Base-by-base conservation (phyloP, 2,329 filamentous ascomycete genomes). In the Neopestalotiopsis sp. region DNA sequence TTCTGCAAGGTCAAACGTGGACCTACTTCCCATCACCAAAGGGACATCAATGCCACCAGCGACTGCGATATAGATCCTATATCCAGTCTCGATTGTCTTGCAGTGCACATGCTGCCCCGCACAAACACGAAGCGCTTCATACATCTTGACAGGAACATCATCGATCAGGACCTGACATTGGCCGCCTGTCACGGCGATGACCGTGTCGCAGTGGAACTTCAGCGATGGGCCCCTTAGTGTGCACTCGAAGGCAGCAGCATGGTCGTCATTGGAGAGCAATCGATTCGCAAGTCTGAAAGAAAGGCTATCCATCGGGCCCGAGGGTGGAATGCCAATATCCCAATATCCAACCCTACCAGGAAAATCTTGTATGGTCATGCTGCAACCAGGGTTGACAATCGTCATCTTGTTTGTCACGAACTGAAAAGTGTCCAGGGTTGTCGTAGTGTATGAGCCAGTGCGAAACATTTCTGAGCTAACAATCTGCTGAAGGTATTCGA, bases 281-380 rank as follows among this genome's bases (percentile, higher is more conserved):
- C 75, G 68, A 57, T 83, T 83, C 1, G 78, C 80, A 38, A 38
- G 34, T 38, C 34, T 38, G 34, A 38, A 38, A 10, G 34, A 38
- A 10, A 38, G 34, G 34, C 10, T 10, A 10, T 38, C 34, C 34
- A 38, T 38, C 10, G 34, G 34, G 10, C 34, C 34, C 6, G 34
- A 0, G 81, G 56, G 78, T 0, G 83, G 82, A 9, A 84, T 78
- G 0, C 83, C 82, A 0, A 79, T 74, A 49, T 79, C 75, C 74
- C 81, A 82, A 34, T 79, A 78, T 0, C 79, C 79, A 0, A 67
- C 69, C 1, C 83, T 75, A 0, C 81, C 81, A 0, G 81, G 81
- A 24, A 76, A 81, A 59, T 84, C 82, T 62, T 84, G 82, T 5
- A 84, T 72, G 0, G 81, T 80, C 2, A 80, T 81, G 38, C 79